A percentile compares a stretch with the other conserved stretches of the same genome.
phyloP scores from a whole-genome alignment of 116 monocot species.

The Trichopus zeylanicus region DNA sequence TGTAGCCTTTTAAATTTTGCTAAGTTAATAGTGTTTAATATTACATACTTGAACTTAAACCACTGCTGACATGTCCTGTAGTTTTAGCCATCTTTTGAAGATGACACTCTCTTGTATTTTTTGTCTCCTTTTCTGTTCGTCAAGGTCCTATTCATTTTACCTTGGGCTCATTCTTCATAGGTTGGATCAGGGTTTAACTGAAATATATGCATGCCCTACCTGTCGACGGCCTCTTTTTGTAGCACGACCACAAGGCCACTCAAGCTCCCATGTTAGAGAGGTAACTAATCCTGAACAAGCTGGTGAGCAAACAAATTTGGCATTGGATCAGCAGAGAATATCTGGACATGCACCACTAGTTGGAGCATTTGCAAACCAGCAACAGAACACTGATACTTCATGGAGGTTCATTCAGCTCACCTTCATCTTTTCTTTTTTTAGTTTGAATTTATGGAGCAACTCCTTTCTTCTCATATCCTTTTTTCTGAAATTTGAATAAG shows the following conservation, averaged over 20 bases:
- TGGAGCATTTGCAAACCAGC: conserved; percentile 38
- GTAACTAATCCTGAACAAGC: conserved; percentile 16
- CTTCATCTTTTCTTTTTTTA: background rate
- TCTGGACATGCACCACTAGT: conserved; percentile 26
- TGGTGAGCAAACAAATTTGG: conserved; percentile 24
- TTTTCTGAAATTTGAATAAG: background rate
- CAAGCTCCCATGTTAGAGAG: conserved; percentile 21
- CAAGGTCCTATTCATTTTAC: background rate
- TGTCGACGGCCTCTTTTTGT: conserved; percentile 87
- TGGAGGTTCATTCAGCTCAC: conserved; percentile 61
- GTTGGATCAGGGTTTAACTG: conserved; percentile 87
- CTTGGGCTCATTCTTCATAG: conserved; percentile 22
- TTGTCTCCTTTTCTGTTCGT: too few relatives aligned
- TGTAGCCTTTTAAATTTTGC: too few relatives aligned
- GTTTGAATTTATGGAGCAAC: background rate
- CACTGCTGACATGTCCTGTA: too few relatives aligned
- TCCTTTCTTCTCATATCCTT: too few relatives aligned
- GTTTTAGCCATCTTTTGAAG: too few relatives aligned
- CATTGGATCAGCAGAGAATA: conserved; percentile 34
- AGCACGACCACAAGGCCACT: conserved; percentile 19
- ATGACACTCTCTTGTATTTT: too few relatives aligned
- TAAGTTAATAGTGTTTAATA: too few relatives aligned
- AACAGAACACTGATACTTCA: conserved; percentile 34
- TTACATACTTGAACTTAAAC: too few relatives aligned
- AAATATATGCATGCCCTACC: conserved; percentile 91